Evolutionary conservation across 2,329 filamentous ascomycete species (phyloP).

Genomic region (Ascochyta fabae): DNA sequence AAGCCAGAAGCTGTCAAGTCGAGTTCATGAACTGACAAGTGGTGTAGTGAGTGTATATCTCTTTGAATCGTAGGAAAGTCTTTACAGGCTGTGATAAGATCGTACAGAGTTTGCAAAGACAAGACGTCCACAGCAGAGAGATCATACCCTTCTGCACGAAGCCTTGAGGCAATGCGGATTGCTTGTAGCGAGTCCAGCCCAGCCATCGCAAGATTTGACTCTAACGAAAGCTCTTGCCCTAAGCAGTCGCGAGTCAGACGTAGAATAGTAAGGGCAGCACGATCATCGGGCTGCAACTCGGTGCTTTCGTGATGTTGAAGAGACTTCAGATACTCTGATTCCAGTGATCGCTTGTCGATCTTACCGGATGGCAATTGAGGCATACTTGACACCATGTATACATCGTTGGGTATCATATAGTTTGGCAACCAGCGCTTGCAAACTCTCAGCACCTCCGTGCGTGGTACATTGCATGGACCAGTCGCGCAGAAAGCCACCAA

Average conservation of each 20-base stretch:
- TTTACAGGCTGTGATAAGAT: slow-evolving; percentile 30
- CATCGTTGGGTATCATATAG: slow-evolving; percentile 82
- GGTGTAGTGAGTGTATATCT: neutral
- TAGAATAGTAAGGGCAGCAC: slow-evolving; percentile 43
- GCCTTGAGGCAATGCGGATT: slow-evolving; percentile 67
- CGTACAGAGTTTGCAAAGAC: slow-evolving; percentile 57
- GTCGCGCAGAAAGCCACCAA: slow-evolving; percentile 78
- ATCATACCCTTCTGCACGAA: slow-evolving; percentile 64
- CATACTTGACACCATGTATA: slow-evolving; percentile 68
- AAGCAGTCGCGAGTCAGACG: slow-evolving; percentile 53
- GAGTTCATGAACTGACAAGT: neutral
- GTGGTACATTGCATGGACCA: slow-evolving; percentile 51
- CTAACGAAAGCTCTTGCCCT: slow-evolving; percentile 43
- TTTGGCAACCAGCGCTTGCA: slow-evolving; percentile 79
- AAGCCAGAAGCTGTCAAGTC: neutral
- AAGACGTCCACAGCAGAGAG: slow-evolving; percentile 69
- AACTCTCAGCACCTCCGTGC: slow-evolving; percentile 58
- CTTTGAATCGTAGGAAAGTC: neutral
- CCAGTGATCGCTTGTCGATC: slow-evolving; percentile 72
- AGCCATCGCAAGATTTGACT: slow-evolving; percentile 57
- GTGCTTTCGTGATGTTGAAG: slow-evolving; percentile 18
- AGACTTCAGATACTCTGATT: slow-evolving; percentile 59
- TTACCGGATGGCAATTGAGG: slow-evolving; percentile 85
- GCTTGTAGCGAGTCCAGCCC: slow-evolving; percentile 72
- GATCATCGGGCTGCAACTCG: slow-evolving; percentile 22